Base-by-base conservation (phyloP, 2,329 filamentous ascomycete genomes). In the Hypoxylon sp. region DNA sequence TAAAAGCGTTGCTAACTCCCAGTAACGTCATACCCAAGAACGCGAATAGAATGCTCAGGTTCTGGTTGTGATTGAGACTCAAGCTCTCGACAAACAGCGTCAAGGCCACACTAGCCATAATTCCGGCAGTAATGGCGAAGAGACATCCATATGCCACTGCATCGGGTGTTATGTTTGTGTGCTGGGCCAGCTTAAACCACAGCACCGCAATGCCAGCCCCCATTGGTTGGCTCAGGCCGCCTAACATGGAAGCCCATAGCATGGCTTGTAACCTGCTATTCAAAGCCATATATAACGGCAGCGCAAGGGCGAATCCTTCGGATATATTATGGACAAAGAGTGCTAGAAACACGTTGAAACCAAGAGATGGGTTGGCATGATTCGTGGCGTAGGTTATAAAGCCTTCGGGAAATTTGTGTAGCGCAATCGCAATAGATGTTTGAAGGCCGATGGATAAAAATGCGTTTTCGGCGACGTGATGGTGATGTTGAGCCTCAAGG, bases 321-420 rank as follows among this genome's bases (percentile, higher is more conserved):
- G 94, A 94, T 76, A 99, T 97, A 82, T 98, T 99, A 85, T 99
- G 96, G 65, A 99, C 95, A 78, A 97, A 97, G 6, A 99, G 87
- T 0, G 96, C 95, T 80, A 98, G 88, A 82, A 99, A 99, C 60
- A 99, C 94, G 57, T 93, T 92, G 80, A 97, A 90, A 19, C 96
- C 96, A 0, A 99, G 88, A 0, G 87, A 85, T 0, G 96, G 94
- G 78, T 94, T 98, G 11, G 94, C 95, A 78, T 99, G 96, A 80
- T 98, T 99, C 9, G 96, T 98, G 9, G 96, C 95, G 78, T 97
- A 99, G 0, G 95, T 98, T 73, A 99, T 91, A 78, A 92, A 92
- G 22, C 90, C 90, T 75, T 91, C 96, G 1, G 96, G 96, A 37
- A 98, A 91, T 79, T 99, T 99, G 83, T 99, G 96, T 1, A 99